These are phyloP conservation scores for Mycena filopes DNA, from an alignment of 768 basidiomycete species.

Conservation along the genomic window DNA sequence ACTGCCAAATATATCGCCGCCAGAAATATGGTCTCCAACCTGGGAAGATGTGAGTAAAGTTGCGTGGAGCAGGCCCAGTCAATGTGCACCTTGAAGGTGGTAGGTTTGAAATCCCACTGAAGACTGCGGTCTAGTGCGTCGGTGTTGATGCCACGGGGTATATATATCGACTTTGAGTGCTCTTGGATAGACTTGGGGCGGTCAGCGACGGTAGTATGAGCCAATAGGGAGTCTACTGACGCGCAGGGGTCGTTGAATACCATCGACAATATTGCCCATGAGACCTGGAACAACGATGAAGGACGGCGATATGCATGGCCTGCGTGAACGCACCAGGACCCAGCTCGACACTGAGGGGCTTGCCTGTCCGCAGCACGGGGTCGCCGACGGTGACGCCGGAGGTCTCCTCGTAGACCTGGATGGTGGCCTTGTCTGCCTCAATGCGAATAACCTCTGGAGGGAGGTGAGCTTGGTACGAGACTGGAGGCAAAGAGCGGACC, in stretches of 20 bases:
- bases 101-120: slow-evolving; percentile 95
- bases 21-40: slow-evolving; percentile 97
- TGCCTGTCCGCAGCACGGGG: slow-evolving; percentile 96
- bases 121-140: slow-evolving; percentile 88
- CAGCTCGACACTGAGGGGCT: slow-evolving; percentile 96
- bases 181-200: slow-evolving; percentile 85
- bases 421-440: slow-evolving; percentile 97
- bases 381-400: slow-evolving; percentile 99
- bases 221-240: slow-evolving; percentile 55
- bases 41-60: slow-evolving; percentile 40
- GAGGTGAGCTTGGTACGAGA: slow-evolving; percentile 14
- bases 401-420: slow-evolving; percentile 99
- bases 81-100: slow-evolving; percentile 72
- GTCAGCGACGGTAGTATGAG: slow-evolving; percentile 15
- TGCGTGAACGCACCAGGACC: slow-evolving; percentile 79
- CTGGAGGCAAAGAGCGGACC: slow-evolving; percentile 59
- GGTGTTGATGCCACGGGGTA: slow-evolving; percentile 98
- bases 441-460: slow-evolving; percentile 96
- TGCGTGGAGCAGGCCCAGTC: slow-evolving; percentile 20
- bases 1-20: slow-evolving; percentile 94
- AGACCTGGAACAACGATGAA: slow-evolving; percentile 65
- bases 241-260: slow-evolving; percentile 92
- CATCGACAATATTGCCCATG: slow-evolving; percentile 99
- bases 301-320: background rate
- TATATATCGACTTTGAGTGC: slow-evolving; percentile 98